Evolutionary conservation across 1,284 basidiomycete species (phyloP).

Genomic region (Apiotrichum sp.): DNA sequence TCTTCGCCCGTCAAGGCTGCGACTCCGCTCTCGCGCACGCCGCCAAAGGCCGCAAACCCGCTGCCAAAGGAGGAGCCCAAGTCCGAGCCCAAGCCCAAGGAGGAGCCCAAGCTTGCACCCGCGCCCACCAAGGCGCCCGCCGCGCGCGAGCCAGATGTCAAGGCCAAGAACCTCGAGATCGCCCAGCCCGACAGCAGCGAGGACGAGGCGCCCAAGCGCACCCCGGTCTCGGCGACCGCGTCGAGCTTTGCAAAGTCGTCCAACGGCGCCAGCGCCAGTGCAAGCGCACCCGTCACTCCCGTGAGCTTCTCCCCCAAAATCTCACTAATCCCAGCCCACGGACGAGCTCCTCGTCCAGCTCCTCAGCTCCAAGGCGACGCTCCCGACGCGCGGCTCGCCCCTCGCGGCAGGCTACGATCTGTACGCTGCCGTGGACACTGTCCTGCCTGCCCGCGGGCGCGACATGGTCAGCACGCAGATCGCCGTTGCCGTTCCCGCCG

Average conservation of each 20-base stretch:
- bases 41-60: constrained; percentile 9
- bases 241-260: no score
- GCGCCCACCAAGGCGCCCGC: background rate
- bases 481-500: constrained; percentile 82
- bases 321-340: background rate
- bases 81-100: constrained; percentile 9
- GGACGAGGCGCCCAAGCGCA: constrained; percentile 6
- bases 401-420: constrained; percentile 91
- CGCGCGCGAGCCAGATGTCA: constrained; percentile 4
- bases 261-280: no score
- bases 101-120: constrained; percentile 18
- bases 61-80: constrained; percentile 14
- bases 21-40: background rate
- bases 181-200: constrained; percentile 37
- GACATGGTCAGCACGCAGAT: constrained; percentile 85
- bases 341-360: constrained; percentile 69
- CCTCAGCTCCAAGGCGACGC: constrained; percentile 68
- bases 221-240: no score
- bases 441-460: constrained; percentile 76
- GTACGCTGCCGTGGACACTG: constrained; percentile 75
- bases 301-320: background rate
- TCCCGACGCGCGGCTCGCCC: constrained; percentile 81
- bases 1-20: no score
- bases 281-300: background rate
- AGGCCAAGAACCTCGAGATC: constrained; percentile 36